phyloP scores from a whole-genome alignment of 371 early-diverging fungal species.

The Circinella umbellata region DNA sequence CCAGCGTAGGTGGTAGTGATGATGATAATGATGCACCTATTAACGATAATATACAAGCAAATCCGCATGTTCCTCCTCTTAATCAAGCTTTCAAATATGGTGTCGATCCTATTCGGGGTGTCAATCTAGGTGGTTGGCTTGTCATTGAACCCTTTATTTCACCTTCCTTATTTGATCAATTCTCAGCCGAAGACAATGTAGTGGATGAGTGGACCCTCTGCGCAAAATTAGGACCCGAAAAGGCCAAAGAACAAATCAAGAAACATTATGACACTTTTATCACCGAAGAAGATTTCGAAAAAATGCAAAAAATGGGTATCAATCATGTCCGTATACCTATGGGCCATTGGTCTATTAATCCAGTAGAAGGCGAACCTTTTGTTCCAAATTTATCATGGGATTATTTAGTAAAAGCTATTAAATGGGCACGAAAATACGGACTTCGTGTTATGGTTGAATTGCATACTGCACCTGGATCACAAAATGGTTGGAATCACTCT shows the following conservation, averaged over 20 bases:
- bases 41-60: slow-evolving; percentile 39
- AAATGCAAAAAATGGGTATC: slow-evolving; percentile 65
- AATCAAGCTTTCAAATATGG: slow-evolving; percentile 58
- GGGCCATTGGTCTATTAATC: slow-evolving; percentile 73
- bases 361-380: slow-evolving; percentile 55
- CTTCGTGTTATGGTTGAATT: slow-evolving; percentile 77
- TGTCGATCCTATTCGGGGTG: slow-evolving; percentile 66
- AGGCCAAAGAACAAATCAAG: slow-evolving; percentile 54
- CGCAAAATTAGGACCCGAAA: slow-evolving; percentile 58
- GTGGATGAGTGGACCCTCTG: slow-evolving; percentile 75
- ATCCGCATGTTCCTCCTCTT: slow-evolving; percentile 49
- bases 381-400: slow-evolving; percentile 59
- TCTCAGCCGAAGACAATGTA: slow-evolving; percentile 29
- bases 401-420: slow-evolving; percentile 62
- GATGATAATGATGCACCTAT: slow-evolving; percentile 5
- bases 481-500: slow-evolving; percentile 81
- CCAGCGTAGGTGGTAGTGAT: no score
- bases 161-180: slow-evolving; percentile 74
- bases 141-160: slow-evolving; percentile 78
- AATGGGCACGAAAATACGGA: slow-evolving; percentile 72
- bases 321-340: slow-evolving; percentile 81
- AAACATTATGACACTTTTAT: slow-evolving; percentile 72
- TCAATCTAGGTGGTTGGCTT: slow-evolving; percentile 77
- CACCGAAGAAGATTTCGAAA: slow-evolving; percentile 70
- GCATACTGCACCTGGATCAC: slow-evolving; percentile 80